Evolutionary conservation across 1,284 basidiomycete genomes (phyloP), one percentile per base, ranked within the genome.

Genomic region (Papiliotrema fonsecae): DNA sequence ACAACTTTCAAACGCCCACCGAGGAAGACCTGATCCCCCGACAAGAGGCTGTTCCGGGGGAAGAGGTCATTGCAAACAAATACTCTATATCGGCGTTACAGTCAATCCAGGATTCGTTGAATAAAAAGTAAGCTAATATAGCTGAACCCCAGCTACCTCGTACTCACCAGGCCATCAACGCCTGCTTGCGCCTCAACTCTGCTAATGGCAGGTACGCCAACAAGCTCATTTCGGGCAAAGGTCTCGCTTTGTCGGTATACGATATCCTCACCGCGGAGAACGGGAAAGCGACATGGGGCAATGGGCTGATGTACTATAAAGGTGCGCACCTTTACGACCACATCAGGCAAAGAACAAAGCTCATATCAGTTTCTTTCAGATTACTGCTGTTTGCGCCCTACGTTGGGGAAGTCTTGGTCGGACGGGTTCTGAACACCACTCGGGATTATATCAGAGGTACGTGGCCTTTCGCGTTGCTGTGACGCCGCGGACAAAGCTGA

Each of bases 261-360:
- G 93, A 97, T 69, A 75, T 97, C 22, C 77, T 85, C 0, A 82
- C 88, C 57, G 86, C 84, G 2, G 85, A 89, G 10, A 91, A 97
- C 65, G 94, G 94, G 2, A 91, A 87, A 56, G 85, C 97, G 10
- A 80, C 91, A 25, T 96, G 94, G 69, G 93, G 93, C 0, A 94
- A 98, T 70, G 94, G 94, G 0, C 85, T 85, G 67, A 77, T 94
- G 64, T 97, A 90, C 84, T 92, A 97, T 70, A 90, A 88, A 78
- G 82, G 91, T 90, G 49, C 60, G 81, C 68, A 18, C 40, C 30
- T 21, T 28, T 14, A 24, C n/a, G 47, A 11, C 21, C 39, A 11
- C 22, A 13, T 30, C 4, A 7, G 9, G 30, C 24, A 1, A 28
- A 32, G 24, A 13, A 27, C 24, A 14, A 16, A 19, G 34, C 16